Conservation (phyloP, 352 stramenopile genomes). For the Hyaloperonospora arabidopsidis region DNA sequence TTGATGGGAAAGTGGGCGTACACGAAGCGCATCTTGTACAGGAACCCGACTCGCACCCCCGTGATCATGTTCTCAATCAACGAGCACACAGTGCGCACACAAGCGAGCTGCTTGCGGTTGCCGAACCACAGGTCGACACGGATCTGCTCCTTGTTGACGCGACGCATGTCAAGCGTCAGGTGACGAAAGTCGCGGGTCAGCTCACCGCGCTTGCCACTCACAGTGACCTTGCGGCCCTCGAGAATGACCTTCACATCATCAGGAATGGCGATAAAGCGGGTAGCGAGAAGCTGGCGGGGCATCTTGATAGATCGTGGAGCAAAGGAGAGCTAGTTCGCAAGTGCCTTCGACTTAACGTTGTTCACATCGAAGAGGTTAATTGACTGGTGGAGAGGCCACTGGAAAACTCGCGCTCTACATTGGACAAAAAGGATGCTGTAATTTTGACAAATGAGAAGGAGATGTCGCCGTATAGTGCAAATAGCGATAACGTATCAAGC, state of each 20-base stretch:
- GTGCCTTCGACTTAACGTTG: conserved; percentile 15
- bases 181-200: conserved; percentile 96
- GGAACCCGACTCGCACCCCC: conserved; percentile 95
- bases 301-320: conserved; percentile 49
- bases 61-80: conserved; percentile 99
- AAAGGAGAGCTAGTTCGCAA: conserved; percentile 66
- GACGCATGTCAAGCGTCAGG: conserved; percentile 92
- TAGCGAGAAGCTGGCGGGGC: conserved; percentile 86
- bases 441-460: conserved; percentile 2
- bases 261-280: conserved; percentile 90
- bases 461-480: too few species aligned
- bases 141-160: conserved; percentile 88
- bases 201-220: conserved; percentile 92
- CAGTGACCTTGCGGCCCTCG: conserved; percentile 92
- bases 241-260: conserved; percentile 91
- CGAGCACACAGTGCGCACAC: conserved; percentile 96
- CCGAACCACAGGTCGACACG: conserved; percentile 98
- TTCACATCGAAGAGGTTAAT: not conserved
- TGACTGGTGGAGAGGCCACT: conserved; percentile 18
- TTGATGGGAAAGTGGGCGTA: conserved; percentile 99
- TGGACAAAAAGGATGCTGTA: not conserved
- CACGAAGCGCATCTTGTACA: conserved; percentile 99
- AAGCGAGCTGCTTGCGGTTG: conserved; percentile 97
- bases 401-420: not conserved
- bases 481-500: too few species aligned